These are phyloP conservation scores for Aspergillus phoenicis DNA, from an alignment of 2,329 filamentous ascomycete genomes.

Conservation along the genomic window DNA sequence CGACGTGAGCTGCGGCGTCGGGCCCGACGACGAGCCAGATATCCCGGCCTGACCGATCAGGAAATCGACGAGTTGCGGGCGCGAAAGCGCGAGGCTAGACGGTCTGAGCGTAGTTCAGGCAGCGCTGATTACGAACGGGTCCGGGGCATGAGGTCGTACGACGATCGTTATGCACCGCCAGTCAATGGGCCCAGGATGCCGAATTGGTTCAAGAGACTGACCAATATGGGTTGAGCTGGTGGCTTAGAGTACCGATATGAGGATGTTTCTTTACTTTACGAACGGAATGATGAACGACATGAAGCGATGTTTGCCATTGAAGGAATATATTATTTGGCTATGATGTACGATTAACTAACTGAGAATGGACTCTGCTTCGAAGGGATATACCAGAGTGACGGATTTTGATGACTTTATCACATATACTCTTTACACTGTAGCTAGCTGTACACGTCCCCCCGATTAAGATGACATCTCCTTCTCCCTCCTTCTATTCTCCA, in stretches of 20 bases:
- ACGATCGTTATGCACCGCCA: conserved; percentile 29
- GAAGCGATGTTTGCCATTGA: too few species aligned
- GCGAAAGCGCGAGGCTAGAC: conserved; percentile 33
- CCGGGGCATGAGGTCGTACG: conserved; percentile 33
- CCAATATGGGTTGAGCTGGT: conserved; percentile 31
- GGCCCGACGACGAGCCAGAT: conserved; percentile 43
- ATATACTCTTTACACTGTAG: too few species aligned
- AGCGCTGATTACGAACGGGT: conserved; percentile 45
- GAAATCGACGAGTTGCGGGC: conserved; percentile 43
- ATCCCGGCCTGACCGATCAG: conserved; percentile 43
- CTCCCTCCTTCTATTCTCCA: conserved; percentile 38
- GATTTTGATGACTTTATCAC: neutral
- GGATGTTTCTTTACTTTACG: too few species aligned
- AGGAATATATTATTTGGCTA: too few species aligned
- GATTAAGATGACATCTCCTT: conserved; percentile 5
- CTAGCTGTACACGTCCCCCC: neutral
- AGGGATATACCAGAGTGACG: too few species aligned
- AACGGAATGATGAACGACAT: conserved; percentile 7
- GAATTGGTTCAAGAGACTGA: conserved; percentile 50
- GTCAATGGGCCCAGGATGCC: conserved; percentile 38
- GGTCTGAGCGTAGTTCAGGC: conserved; percentile 41
- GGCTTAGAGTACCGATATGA: too few species aligned
- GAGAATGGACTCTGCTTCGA: too few species aligned
- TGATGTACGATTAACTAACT: too few species aligned
- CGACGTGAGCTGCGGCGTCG: conserved; percentile 41